Percentiles rank a stretch among this genome's conserved stretches.
Conservation (phyloP, 768 basidiomycete genomes). For the Lyophyllum decastes region DNA sequence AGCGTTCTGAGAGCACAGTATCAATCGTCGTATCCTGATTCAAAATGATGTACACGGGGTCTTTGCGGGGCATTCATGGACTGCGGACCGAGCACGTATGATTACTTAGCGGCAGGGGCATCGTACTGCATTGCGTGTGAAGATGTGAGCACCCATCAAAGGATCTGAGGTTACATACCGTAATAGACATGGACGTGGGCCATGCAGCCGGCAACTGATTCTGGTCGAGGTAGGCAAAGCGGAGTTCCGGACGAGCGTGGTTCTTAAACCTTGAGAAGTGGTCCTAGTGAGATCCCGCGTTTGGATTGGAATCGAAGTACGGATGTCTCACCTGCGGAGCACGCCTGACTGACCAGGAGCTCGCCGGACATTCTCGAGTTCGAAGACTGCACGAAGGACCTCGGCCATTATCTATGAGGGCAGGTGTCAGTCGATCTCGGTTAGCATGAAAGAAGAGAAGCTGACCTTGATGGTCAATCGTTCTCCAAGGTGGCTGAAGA, state of each 20-base stretch:
- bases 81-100: no score
- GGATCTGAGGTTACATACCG: conserved; percentile 40
- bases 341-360: conserved; percentile 69
- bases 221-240: conserved; percentile 56
- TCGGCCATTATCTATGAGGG: conserved; percentile 50
- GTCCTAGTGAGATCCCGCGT: background rate
- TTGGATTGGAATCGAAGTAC: background rate
- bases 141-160: background rate
- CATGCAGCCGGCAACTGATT: conserved; percentile 55
- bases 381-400: conserved; percentile 65
- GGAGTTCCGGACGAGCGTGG: conserved; percentile 44
- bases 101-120: background rate
- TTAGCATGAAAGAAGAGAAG: background rate
- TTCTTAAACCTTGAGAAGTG: conserved; percentile 46
- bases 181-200: conserved; percentile 66
- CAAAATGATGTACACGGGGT: no score
- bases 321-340: conserved; percentile 48
- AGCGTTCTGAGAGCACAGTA: no score
- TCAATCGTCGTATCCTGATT: no score
- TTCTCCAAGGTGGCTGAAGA: conserved; percentile 46
- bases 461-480: conserved; percentile 56
- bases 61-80: no score
- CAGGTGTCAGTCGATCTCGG: background rate
- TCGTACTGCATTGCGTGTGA: background rate
- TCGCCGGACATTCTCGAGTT: conserved; percentile 57